Evolutionary conservation across 2,329 filamentous ascomycete species (phyloP).

Genomic region (Scytalidium sp.): DNA sequence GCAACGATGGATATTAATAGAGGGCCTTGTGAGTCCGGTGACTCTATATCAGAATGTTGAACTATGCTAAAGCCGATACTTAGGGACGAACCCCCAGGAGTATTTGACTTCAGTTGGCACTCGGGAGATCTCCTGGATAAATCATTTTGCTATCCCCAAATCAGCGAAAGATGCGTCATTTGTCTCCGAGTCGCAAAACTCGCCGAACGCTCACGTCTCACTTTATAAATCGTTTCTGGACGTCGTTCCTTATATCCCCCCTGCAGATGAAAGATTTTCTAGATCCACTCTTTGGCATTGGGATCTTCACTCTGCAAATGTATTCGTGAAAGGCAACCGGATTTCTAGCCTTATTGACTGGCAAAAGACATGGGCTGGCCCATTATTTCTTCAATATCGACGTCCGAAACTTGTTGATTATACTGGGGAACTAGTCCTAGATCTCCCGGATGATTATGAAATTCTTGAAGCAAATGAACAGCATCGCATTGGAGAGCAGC

Average conservation of each 20-base stretch:
- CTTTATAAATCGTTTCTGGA: slow-evolving; percentile 31
- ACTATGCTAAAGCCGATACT: slow-evolving; percentile 5
- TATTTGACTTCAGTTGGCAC: slow-evolving; percentile 28
- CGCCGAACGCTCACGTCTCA: slow-evolving; percentile 27
- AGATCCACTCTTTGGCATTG: slow-evolving; percentile 35
- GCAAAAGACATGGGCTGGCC: slow-evolving; percentile 31
- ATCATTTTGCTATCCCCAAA: slow-evolving; percentile 22
- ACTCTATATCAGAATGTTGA: neutral
- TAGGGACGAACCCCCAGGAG: slow-evolving; percentile 31
- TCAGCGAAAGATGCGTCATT: slow-evolving; percentile 19
- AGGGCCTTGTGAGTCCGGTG: slow-evolving; percentile 34
- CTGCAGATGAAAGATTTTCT: slow-evolving; percentile 17
- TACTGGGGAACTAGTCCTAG: slow-evolving; percentile 24
- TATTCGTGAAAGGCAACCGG: slow-evolving; percentile 33
- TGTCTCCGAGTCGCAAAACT: slow-evolving; percentile 23
- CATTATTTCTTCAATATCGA: slow-evolving; percentile 18
- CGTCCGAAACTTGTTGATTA: slow-evolving; percentile 27
- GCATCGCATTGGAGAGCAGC: slow-evolving; percentile 17
- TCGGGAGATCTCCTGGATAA: slow-evolving; percentile 33
- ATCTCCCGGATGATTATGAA: slow-evolving; percentile 22
- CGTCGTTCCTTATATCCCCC: slow-evolving; percentile 28
- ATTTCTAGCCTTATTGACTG: slow-evolving; percentile 40
- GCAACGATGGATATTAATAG: slow-evolving; percentile 31
- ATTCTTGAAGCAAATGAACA: slow-evolving; percentile 24
- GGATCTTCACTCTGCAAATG: slow-evolving; percentile 34